Conservation (phyloP, 306 rosid species). For the Echinosophora koreensis region DNA sequence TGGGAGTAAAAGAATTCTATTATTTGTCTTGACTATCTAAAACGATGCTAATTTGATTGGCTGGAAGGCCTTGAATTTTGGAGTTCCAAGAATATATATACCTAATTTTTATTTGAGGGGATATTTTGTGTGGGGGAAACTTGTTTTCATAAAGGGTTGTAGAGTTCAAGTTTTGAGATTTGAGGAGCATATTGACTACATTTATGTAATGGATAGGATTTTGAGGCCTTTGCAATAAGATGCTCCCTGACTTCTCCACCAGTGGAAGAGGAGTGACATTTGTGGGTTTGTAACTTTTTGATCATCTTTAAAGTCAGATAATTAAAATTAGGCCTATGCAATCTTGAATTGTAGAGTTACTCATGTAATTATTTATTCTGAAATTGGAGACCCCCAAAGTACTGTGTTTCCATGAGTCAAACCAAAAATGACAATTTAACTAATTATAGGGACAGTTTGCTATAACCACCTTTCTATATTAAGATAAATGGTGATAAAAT, state of each 20-base stretch:
- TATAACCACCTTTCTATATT: not conserved
- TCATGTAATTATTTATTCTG: not conserved
- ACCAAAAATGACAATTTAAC: not conserved
- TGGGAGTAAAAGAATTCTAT: slow-evolving; percentile 21
- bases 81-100: slow-evolving; percentile 27
- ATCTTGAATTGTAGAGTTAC: not conserved
- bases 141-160: slow-evolving; percentile 35
- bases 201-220: slow-evolving; percentile 44
- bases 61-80: slow-evolving; percentile 52
- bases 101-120: slow-evolving; percentile 33
- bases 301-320: not conserved
- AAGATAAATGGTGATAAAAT: not conserved
- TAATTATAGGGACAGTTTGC: not conserved
- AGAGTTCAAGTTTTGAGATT: slow-evolving; percentile 40
- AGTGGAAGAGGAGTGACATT: slow-evolving; percentile 27
- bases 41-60: slow-evolving; percentile 47
- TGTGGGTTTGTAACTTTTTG: slow-evolving; percentile 10
- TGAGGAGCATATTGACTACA: slow-evolving; percentile 26
- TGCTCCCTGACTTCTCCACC: slow-evolving; percentile 19
- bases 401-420: not conserved
- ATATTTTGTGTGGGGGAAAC: slow-evolving; percentile 5
- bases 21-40: not conserved
- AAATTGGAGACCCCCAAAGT: not conserved
- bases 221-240: slow-evolving; percentile 36
- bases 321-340: slow-evolving; percentile 7